Evolutionary conservation across 208 protist genomes (phyloP).

Genomic region (Strigomonas culicis): DNA sequence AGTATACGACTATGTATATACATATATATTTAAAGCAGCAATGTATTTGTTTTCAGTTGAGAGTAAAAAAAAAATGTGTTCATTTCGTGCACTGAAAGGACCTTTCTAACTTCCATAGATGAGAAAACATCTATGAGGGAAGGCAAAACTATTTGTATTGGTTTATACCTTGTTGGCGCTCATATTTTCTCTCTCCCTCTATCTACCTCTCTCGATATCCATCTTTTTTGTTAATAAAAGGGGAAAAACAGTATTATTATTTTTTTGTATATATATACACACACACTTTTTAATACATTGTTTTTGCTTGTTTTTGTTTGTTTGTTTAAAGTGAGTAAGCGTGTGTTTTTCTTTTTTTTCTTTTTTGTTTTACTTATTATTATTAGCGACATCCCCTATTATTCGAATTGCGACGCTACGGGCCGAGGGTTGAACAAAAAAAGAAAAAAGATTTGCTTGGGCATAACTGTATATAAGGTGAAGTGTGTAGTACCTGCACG

Average conservation of each 20-base stretch:
- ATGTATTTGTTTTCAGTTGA: slow-evolving; percentile 11
- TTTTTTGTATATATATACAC: neutral
- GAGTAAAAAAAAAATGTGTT: slow-evolving; percentile 2
- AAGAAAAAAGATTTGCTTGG: too few relatives aligned
- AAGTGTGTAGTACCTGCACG: too few relatives aligned
- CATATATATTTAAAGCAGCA: slow-evolving; percentile 12
- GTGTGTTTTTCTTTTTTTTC: neutral
- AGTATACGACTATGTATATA: slow-evolving; percentile 17
- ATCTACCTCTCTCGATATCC: neutral
- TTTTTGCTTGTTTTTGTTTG: neutral
- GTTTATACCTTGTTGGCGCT: neutral
- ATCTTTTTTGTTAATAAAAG: slow-evolving; percentile 2
- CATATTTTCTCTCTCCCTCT: slow-evolving; percentile 2
- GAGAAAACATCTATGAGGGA: neutral
- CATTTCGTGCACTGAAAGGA: neutral
- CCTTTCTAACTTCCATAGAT: too few relatives aligned
- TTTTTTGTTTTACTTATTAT: too few relatives aligned
- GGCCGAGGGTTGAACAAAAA: too few relatives aligned
- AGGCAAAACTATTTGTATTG: neutral
- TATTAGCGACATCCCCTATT: too few relatives aligned
- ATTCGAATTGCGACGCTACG: too few relatives aligned
- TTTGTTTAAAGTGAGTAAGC: too few relatives aligned
- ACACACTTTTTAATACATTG: neutral
- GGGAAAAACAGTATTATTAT: neutral
- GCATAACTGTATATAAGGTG: too few relatives aligned